A percentile compares a stretch with the other conserved stretches of the same genome.
Conservation (phyloP, 176 grass and related monocot species). For the Oropetium thomaeum region DNA sequence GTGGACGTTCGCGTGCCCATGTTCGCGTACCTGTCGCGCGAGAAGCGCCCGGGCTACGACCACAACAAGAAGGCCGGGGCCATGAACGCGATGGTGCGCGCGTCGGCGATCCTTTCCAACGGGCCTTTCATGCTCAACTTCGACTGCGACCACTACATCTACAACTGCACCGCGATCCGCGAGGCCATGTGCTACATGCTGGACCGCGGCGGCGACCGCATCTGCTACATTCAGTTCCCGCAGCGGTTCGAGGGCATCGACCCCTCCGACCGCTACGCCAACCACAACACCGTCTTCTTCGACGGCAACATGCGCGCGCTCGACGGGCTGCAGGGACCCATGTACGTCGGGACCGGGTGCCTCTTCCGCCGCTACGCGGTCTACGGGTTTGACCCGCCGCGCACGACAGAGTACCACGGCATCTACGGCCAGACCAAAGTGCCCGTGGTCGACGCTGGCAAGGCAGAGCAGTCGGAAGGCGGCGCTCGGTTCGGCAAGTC, state of each 20-base stretch:
- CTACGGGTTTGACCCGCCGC: conserved; percentile 65
- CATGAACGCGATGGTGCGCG: conserved; percentile 88
- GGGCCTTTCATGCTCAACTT: conserved; percentile 97
- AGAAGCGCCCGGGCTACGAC: conserved; percentile 85
- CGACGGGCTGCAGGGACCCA: conserved; percentile 72
- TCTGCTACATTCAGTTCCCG: conserved; percentile 91
- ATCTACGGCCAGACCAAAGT: conserved; percentile 35
- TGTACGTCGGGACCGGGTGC: conserved; percentile 76
- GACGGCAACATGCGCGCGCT: conserved; percentile 79
- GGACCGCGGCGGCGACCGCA: conserved; percentile 80
- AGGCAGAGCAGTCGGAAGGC: no score
- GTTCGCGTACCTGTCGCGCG: conserved; percentile 82
- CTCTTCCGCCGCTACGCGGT: conserved; percentile 68
- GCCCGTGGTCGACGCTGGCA: neutral
- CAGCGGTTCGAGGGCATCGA: conserved; percentile 94
- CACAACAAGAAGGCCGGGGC: conserved; percentile 97
- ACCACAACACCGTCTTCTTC: conserved; percentile 99
- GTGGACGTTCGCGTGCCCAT: conserved; percentile 74
- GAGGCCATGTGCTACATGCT: conserved; percentile 97
- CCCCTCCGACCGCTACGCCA: conserved; percentile 86
- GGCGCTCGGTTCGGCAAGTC: conserved; percentile 85
- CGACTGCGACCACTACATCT: conserved; percentile 97
- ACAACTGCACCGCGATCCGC: conserved; percentile 72
- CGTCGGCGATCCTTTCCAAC: conserved; percentile 84
- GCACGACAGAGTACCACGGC: conserved; percentile 52